A percentile compares a stretch with the other conserved stretches of the same genome.
Evolutionary conservation across 768 basidiomycete species (phyloP).

Genomic region (Tephrocybe rancida): DNA sequence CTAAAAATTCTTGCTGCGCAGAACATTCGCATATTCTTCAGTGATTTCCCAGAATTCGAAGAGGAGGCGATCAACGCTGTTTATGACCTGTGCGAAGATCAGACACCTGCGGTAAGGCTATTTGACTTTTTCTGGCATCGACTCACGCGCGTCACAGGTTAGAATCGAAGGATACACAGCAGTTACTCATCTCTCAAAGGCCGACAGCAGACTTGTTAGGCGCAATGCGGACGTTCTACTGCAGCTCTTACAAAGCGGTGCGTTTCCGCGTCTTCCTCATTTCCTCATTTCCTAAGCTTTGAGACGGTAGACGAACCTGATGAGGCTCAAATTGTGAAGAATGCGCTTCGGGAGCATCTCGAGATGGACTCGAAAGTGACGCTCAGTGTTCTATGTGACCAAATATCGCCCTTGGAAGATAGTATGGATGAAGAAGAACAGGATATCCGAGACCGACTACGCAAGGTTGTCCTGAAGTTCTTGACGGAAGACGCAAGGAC

Average conservation of each 20-base stretch:
- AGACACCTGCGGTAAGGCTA: conserved; percentile 46
- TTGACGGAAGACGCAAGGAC: conserved; percentile 52
- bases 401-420: conserved; percentile 55
- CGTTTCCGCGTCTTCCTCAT: conserved; percentile 25
- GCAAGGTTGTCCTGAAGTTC: conserved; percentile 62
- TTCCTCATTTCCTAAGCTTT: conserved; percentile 2
- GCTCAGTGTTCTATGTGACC: conserved; percentile 70
- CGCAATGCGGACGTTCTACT: conserved; percentile 76
- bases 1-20: conserved; percentile 61
- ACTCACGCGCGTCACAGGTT: conserved; percentile 42
- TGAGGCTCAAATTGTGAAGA: conserved; percentile 64
- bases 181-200: conserved; percentile 48
- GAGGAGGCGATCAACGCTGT: conserved; percentile 78
- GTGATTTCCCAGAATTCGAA: conserved; percentile 70
- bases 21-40: conserved; percentile 60
- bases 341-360: conserved; percentile 61
- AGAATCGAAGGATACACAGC: conserved; percentile 71
- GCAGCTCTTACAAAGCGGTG: conserved; percentile 77
- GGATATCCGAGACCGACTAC: conserved; percentile 55
- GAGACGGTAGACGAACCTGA: conserved; percentile 56
- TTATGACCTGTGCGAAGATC: conserved; percentile 79
- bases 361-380: conserved; percentile 63
- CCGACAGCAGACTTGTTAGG: conserved; percentile 61
- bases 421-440: conserved; percentile 59
- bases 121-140: background rate